Evolutionary conservation across 768 basidiomycete genomes (phyloP).

Genomic region (Tremella mesenterica): DNA sequence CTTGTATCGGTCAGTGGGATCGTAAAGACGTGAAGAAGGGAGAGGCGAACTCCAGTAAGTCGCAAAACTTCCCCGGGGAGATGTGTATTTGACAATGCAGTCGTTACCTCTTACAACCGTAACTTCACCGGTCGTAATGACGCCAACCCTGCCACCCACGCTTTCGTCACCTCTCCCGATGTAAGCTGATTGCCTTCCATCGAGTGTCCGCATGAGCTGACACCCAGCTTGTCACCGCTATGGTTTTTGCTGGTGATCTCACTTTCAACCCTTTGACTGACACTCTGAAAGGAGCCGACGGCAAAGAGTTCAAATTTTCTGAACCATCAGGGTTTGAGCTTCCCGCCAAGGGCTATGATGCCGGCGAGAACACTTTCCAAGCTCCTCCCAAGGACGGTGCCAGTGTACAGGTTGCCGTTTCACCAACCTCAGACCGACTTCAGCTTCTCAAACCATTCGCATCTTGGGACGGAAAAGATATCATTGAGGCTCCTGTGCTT

Average conservation of each 20-base stretch:
- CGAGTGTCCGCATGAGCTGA: slow-evolving; percentile 48
- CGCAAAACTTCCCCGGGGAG: not conserved
- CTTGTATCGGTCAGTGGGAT: slow-evolving; percentile 99
- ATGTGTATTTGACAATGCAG: slow-evolving; percentile 44
- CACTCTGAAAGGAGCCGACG: slow-evolving; percentile 73
- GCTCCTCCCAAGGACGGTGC: slow-evolving; percentile 78
- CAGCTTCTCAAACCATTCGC: slow-evolving; percentile 82
- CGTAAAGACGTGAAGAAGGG: slow-evolving; percentile 94
- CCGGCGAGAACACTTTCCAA: slow-evolving; percentile 95
- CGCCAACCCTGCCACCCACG: slow-evolving; percentile 95
- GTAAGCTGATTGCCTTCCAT: too few relatives aligned
- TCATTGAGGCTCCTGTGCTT: slow-evolving; percentile 76
- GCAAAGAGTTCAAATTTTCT: slow-evolving; percentile 96
- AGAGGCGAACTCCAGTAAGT: slow-evolving; percentile 85
- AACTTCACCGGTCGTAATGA: slow-evolving; percentile 99
- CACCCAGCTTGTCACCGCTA: slow-evolving; percentile 90
- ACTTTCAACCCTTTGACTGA: slow-evolving; percentile 96
- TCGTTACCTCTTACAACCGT: slow-evolving; percentile 99
- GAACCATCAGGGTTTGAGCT: slow-evolving; percentile 85
- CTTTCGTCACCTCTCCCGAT: slow-evolving; percentile 46
- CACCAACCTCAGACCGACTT: slow-evolving; percentile 76
- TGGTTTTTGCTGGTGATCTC: slow-evolving; percentile 87
- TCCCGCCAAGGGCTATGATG: slow-evolving; percentile 89
- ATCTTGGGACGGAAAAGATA: slow-evolving; percentile 88
- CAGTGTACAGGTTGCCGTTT: slow-evolving; percentile 74